phyloP scores from a whole-genome alignment of 768 basidiomycete genomes.

The Leccinellum albellum region DNA sequence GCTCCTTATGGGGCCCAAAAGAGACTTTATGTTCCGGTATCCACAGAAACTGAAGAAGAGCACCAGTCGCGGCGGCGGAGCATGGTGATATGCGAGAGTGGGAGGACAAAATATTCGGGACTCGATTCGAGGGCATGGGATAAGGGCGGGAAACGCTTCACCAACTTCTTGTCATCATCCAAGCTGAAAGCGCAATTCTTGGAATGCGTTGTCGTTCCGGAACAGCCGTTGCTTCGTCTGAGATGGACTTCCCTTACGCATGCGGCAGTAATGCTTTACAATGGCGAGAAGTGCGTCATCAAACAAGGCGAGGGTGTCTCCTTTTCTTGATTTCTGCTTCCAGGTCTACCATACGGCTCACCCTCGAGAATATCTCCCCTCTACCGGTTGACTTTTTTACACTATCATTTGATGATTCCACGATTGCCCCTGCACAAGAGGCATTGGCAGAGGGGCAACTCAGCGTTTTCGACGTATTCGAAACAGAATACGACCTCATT shows the following conservation, averaged over 20 bases:
- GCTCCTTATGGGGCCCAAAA: conserved; percentile 66
- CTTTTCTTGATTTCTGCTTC: conserved; percentile 4
- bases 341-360: conserved; percentile 81
- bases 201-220: conserved; percentile 79
- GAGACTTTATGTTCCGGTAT: conserved; percentile 74
- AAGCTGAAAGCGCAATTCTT: conserved; percentile 48
- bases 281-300: conserved; percentile 78
- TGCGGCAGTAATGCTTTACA: conserved; percentile 91
- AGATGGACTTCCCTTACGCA: conserved; percentile 87
- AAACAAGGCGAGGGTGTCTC: background rate
- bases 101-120: conserved; percentile 70
- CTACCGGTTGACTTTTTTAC: conserved; percentile 83
- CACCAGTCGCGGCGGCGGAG: conserved; percentile 54
- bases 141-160: conserved; percentile 42
- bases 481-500: conserved; percentile 79
- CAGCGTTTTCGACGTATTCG: conserved; percentile 82
- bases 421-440: conserved; percentile 70
- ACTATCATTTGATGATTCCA: conserved; percentile 88
- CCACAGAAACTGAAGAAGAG: conserved; percentile 68
- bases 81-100: conserved; percentile 59
- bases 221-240: conserved; percentile 85
- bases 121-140: conserved; percentile 68
- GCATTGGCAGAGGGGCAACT: conserved; percentile 77
- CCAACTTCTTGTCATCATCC: conserved; percentile 24
- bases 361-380: conserved; percentile 84